Percentiles rank a stretch among this genome's conserved stretches.
phyloP scores from a whole-genome alignment of 2,329 filamentous ascomycete genomes.

The Ophiostoma perfectum region DNA sequence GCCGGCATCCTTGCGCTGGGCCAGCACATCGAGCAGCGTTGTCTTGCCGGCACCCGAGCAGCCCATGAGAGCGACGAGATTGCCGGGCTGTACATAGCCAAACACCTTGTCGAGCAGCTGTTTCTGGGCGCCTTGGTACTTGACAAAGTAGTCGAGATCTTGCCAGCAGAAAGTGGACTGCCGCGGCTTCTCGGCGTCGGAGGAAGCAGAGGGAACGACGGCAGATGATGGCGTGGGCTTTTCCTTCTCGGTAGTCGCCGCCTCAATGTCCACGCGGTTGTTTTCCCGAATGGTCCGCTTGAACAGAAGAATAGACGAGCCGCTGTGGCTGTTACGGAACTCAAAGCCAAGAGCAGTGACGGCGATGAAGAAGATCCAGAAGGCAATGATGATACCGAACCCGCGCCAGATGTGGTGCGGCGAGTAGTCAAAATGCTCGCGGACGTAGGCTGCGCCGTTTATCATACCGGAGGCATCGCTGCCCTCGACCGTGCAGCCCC shows the following conservation, averaged over 20 bases:
- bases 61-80: slow-evolving; percentile 84
- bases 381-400: slow-evolving; percentile 62
- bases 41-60: slow-evolving; percentile 90
- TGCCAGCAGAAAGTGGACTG: slow-evolving; percentile 65
- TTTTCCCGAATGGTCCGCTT: slow-evolving; percentile 21
- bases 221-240: slow-evolving; percentile 54
- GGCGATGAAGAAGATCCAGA: slow-evolving; percentile 55
- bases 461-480: slow-evolving; percentile 46
- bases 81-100: slow-evolving; percentile 91
- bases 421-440: slow-evolving; percentile 50
- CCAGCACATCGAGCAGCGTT: slow-evolving; percentile 78
- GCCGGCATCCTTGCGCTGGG: slow-evolving; percentile 80
- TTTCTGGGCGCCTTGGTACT: slow-evolving; percentile 71
- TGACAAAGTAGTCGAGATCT: slow-evolving; percentile 69
- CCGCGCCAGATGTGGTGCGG: slow-evolving; percentile 62
- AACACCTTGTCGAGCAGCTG: slow-evolving; percentile 83
- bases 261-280: slow-evolving; percentile 31
- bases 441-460: slow-evolving; percentile 54
- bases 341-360: slow-evolving; percentile 62
- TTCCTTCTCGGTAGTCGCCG: slow-evolving; percentile 54
- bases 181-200: not conserved
- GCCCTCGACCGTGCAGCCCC: slow-evolving; percentile 58
- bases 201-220: slow-evolving; percentile 34
- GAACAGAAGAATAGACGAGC: slow-evolving; percentile 33
- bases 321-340: slow-evolving; percentile 61